Percentiles rank a stretch among this genome's conserved stretches.
phyloP scores from a whole-genome alignment of 495 filamentous ascomycete genomes.

The Penicillium ucsense region DNA sequence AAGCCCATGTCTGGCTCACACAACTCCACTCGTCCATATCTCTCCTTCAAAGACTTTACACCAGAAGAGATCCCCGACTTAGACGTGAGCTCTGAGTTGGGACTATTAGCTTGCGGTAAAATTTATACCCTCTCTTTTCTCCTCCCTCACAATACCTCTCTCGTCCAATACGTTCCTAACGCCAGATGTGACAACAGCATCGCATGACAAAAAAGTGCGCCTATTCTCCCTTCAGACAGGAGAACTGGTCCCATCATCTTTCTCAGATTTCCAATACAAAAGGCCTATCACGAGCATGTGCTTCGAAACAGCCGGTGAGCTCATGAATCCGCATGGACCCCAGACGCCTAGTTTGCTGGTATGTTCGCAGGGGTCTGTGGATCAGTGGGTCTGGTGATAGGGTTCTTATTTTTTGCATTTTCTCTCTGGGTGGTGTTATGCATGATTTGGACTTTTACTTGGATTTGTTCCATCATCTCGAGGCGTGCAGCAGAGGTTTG shows the following conservation, averaged over 20 bases:
- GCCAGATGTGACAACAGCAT: slow-evolving; percentile 7
- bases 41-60: slow-evolving; percentile 23
- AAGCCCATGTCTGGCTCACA: slow-evolving; percentile 16
- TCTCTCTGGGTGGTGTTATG: neutral
- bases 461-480: too few relatives aligned
- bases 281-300: slow-evolving; percentile 23
- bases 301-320: slow-evolving; percentile 24
- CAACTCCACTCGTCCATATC: slow-evolving; percentile 27
- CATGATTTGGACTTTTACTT: too few relatives aligned
- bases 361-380: slow-evolving; percentile 21
- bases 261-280: slow-evolving; percentile 18
- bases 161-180: neutral
- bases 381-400: slow-evolving; percentile 33
- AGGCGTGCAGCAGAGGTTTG: too few relatives aligned
- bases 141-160: too few relatives aligned
- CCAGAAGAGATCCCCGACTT: slow-evolving; percentile 21
- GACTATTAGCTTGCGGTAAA: slow-evolving; percentile 31
- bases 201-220: slow-evolving; percentile 25
- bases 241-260: slow-evolving; percentile 21
- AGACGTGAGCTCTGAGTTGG: slow-evolving; percentile 29
- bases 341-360: slow-evolving; percentile 30
- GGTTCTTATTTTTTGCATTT: neutral
- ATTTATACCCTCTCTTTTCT: neutral
- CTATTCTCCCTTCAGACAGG: slow-evolving; percentile 33
- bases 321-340: slow-evolving; percentile 12